Conservation (phyloP, 495 filamentous ascomycete genomes). For the Articulospora tetracladia region DNA sequence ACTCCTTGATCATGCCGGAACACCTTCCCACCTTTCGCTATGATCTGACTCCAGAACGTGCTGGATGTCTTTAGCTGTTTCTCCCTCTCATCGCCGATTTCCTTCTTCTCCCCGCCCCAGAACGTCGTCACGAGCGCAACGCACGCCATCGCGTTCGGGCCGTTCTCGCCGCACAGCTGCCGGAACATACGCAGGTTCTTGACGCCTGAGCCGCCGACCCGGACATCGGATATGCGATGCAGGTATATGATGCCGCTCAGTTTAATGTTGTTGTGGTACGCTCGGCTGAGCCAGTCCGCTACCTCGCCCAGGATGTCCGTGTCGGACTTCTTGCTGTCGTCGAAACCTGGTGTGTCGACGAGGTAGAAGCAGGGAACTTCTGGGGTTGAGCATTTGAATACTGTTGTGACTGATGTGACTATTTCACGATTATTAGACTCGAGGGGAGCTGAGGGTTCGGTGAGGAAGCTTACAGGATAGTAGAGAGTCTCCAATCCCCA, state of each 20-base stretch:
- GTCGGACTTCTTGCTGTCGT: conserved; percentile 38
- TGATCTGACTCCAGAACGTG: not conserved
- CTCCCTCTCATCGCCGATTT: conserved; percentile 2
- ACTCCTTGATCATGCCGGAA: conserved; percentile 1
- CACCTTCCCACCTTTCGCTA: not conserved
- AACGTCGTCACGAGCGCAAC: not conserved
- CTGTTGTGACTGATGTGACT: not conserved
- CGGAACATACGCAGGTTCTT: conserved; percentile 33
- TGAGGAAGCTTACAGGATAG: not conserved
- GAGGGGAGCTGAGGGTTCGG: not conserved
- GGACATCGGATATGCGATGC: conserved; percentile 36
- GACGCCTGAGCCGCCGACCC: conserved; percentile 28
- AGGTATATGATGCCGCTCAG: conserved; percentile 38
- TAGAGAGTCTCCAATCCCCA: not conserved
- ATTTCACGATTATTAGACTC: not conserved
- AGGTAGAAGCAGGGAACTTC: conserved; percentile 10
- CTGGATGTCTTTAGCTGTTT: not conserved
- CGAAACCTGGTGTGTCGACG: conserved; percentile 44
- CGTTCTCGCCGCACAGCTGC: conserved; percentile 26
- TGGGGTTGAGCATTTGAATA: not conserved
- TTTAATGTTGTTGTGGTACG: conserved; percentile 23
- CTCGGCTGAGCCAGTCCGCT: conserved; percentile 25
- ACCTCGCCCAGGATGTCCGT: conserved; percentile 38
- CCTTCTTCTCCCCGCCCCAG: not conserved
- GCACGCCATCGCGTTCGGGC: conserved; percentile 20